Evolutionary conservation across 1,284 basidiomycete genomes (phyloP).

Genomic region (Sporisorium iseilematis-ciliati): DNA sequence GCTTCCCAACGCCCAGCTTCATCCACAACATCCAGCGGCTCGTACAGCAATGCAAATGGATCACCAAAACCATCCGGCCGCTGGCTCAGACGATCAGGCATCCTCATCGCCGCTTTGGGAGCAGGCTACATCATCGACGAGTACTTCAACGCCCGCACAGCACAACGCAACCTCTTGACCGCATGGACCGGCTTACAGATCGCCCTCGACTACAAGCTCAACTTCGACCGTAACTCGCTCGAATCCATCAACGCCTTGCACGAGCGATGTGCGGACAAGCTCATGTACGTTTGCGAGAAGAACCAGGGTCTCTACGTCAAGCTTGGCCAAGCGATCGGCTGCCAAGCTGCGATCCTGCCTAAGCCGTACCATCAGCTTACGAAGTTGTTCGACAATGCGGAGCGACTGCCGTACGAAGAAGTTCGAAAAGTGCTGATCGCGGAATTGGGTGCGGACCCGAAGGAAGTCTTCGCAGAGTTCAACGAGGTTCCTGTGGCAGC

Average conservation of each 20-base stretch:
- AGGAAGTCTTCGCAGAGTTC: constrained; percentile 55
- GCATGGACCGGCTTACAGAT: constrained; percentile 54
- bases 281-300: constrained; percentile 59
- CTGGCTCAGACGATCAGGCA: constrained; percentile 17
- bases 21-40: background rate
- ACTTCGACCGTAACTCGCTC: constrained; percentile 54
- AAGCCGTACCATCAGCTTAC: constrained; percentile 61
- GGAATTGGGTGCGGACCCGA: constrained; percentile 53
- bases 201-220: constrained; percentile 65
- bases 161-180: constrained; percentile 57
- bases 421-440: constrained; percentile 53
- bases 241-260: constrained; percentile 60
- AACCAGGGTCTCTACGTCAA: constrained; percentile 64
- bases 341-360: constrained; percentile 59
- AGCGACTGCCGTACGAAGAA: constrained; percentile 45
- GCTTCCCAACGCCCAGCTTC: constrained; percentile 3
- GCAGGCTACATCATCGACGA: constrained; percentile 44
- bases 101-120: constrained; percentile 17
- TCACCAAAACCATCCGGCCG: constrained; percentile 5
- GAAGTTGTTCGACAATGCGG: constrained; percentile 64
- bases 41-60: background rate
- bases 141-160: constrained; percentile 44
- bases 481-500: constrained; percentile 57
- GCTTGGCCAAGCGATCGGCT: constrained; percentile 62
- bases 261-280: constrained; percentile 56